These are phyloP conservation scores for Wickerhamomyces sp. DNA, from an alignment of 1,139 yeast species.

Conservation along the genomic window DNA sequence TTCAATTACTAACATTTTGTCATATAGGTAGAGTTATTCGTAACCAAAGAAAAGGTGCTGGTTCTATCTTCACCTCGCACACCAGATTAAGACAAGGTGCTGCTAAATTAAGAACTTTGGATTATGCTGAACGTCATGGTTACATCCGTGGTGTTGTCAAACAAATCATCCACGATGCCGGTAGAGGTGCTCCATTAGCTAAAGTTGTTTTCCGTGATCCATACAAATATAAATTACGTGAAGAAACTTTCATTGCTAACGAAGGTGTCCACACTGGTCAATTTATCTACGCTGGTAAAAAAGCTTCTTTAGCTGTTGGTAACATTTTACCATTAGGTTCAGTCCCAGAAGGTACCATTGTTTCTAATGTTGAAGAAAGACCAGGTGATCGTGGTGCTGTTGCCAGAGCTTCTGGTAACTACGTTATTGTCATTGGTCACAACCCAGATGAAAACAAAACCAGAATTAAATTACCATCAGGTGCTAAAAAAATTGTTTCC, in stretches of 20 bases:
- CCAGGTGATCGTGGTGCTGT: slow-evolving; percentile 99
- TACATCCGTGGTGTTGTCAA: slow-evolving; percentile 99
- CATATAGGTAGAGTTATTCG: slow-evolving; percentile 99
- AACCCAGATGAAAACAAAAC: slow-evolving; percentile 98
- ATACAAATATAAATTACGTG: slow-evolving; percentile 96
- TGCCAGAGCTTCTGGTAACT: slow-evolving; percentile 99
- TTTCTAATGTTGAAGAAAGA: slow-evolving; percentile 97
- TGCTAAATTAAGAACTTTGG: slow-evolving; percentile 99
- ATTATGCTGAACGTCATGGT: slow-evolving; percentile 99
- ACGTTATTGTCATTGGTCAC: slow-evolving; percentile 98
- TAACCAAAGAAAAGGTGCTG: slow-evolving; percentile 99
- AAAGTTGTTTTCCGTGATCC: slow-evolving; percentile 99
- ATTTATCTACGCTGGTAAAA: slow-evolving; percentile 98
- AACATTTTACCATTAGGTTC: slow-evolving; percentile 95
- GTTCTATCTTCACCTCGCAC: slow-evolving; percentile 99
- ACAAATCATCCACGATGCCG: slow-evolving; percentile 99
- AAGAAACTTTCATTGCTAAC: slow-evolving; percentile 98
- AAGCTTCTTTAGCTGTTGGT: slow-evolving; percentile 96
- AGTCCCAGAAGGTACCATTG: slow-evolving; percentile 99
- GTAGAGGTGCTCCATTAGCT: slow-evolving; percentile 99
- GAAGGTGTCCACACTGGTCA: slow-evolving; percentile 99
- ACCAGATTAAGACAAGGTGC: slow-evolving; percentile 99
- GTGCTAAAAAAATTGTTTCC: slow-evolving; percentile 94
- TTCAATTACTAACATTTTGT: slow-evolving; percentile 20
- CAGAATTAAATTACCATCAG: slow-evolving; percentile 98